Percentiles rank a stretch among this genome's conserved stretches.
phyloP scores from a whole-genome alignment of 768 basidiomycete species.

The Hypholoma sublateritium region DNA sequence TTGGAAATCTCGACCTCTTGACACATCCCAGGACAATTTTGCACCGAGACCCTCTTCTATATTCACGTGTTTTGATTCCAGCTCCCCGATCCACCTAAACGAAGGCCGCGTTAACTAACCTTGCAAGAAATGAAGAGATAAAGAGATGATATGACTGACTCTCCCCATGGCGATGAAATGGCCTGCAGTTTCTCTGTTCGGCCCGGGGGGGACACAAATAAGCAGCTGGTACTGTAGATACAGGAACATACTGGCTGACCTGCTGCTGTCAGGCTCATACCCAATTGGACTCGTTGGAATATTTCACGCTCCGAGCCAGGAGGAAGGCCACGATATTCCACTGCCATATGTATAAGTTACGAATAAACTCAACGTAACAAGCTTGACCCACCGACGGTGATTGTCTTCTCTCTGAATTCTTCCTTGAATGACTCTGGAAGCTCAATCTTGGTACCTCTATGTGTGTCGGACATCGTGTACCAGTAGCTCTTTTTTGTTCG shows the following conservation, averaged over 20 bases:
- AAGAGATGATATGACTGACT: conserved; percentile 27
- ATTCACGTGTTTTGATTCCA: conserved; percentile 59
- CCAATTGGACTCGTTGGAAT: conserved; percentile 81
- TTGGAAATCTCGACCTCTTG: conserved; percentile 76
- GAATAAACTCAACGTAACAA: neutral
- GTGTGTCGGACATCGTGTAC: conserved; percentile 51
- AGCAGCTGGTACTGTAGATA: neutral
- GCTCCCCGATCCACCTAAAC: conserved; percentile 55
- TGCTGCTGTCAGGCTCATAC: conserved; percentile 71
- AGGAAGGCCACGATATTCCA: conserved; percentile 63
- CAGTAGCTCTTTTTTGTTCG: conserved; percentile 62
- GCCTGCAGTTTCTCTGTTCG: conserved; percentile 75
- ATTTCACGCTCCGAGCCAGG: conserved; percentile 71
- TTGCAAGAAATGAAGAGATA: neutral
- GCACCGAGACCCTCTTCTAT: conserved; percentile 57
- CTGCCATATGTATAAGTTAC: conserved; percentile 33
- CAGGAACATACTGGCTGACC: conserved; percentile 29
- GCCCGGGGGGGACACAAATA: conserved; percentile 1
- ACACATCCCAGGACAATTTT: conserved; percentile 61
- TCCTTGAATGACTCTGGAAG: conserved; percentile 54
- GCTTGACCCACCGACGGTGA: conserved; percentile 62
- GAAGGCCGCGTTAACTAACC: conserved; percentile 1
- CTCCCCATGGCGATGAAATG: conserved; percentile 67
- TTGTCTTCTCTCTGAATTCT: conserved; percentile 51
- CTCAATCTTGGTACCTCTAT: conserved; percentile 44